Percentiles rank a stretch among this genome's conserved stretches.
Evolutionary conservation across 176 grass and related monocot genomes (phyloP).

Genomic region (Musa itinerans): DNA sequence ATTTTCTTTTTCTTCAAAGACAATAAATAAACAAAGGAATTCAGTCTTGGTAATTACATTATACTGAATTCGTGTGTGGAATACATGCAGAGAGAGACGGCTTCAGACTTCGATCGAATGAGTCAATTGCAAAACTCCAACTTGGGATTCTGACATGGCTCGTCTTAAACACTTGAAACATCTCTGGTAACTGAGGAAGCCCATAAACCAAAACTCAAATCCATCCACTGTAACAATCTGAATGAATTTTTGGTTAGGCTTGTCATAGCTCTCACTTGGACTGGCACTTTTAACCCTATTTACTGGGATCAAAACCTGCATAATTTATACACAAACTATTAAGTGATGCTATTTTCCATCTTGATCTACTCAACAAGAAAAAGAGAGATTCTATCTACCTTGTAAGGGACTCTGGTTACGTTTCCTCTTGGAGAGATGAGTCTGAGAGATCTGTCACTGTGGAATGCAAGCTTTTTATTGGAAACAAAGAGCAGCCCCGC

Average conservation of each 20-base stretch:
- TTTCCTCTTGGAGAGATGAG: constrained; percentile 19
- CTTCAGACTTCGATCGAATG: no score
- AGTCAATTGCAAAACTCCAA: no score
- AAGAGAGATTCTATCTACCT: constrained; percentile 7
- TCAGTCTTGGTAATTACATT: no score
- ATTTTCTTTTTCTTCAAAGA: no score
- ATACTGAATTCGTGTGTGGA: no score
- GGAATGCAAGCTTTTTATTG: constrained; percentile 19
- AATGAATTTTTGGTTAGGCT: constrained; percentile 27
- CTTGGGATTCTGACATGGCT: constrained; percentile 4
- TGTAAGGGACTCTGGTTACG: constrained; percentile 10
- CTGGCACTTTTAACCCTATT: constrained; percentile 23
- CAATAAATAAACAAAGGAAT: no score
- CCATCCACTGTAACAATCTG: constrained; percentile 33
- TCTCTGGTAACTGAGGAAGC: constrained; percentile 30
- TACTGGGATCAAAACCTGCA: constrained; percentile 16
- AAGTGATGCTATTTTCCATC: no score
- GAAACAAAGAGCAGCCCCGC: constrained; percentile 66
- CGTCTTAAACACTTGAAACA: constrained; percentile 17
- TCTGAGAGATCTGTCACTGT: constrained; percentile 9
- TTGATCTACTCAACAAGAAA: no score
- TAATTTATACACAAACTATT: neutral
- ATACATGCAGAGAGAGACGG: no score
- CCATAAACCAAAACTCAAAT: constrained; percentile 43
- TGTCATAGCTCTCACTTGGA: constrained; percentile 13